These are phyloP conservation scores for Mesostigma viride DNA, from an alignment of 139 green algal species.

Conservation along the genomic window DNA sequence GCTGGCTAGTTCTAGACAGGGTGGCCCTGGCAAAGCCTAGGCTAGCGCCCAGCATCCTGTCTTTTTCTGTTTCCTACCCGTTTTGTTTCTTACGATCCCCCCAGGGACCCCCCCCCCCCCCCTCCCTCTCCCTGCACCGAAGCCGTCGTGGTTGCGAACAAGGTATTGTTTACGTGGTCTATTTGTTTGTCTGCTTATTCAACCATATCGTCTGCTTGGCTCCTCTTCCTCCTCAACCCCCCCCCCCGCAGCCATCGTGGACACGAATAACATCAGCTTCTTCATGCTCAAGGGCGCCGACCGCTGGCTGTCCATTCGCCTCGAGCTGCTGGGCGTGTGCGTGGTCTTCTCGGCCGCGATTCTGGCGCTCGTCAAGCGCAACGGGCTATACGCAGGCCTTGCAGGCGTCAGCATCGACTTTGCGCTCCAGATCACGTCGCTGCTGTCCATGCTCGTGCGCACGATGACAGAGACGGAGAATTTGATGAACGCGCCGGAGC, in stretches of 20 bases:
- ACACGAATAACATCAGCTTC: conserved; percentile 26
- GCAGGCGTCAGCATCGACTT: conserved; percentile 69
- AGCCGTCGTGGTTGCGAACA: too few relatives aligned
- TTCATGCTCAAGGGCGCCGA: conserved; percentile 38
- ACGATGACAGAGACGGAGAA: conserved; percentile 69
- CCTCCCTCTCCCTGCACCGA: too few relatives aligned
- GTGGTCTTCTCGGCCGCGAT: conserved; percentile 46
- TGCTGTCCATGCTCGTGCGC: conserved; percentile 72
- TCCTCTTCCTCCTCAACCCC: too few relatives aligned
- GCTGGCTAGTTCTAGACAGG: too few relatives aligned
- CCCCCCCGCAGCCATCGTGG: conserved; percentile 26
- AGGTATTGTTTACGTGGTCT: too few relatives aligned
- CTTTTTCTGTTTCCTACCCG: too few relatives aligned
- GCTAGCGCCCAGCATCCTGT: too few relatives aligned
- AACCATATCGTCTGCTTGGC: too few relatives aligned
- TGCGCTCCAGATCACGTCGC: conserved; percentile 62
- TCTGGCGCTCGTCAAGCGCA: conserved; percentile 41
- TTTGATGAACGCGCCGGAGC: conserved; percentile 33
- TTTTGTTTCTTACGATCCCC: too few relatives aligned
- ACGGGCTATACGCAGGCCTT: conserved; percentile 45
- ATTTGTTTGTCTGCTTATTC: too few relatives aligned
- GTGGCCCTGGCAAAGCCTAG: too few relatives aligned
- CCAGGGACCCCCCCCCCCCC: too few relatives aligned
- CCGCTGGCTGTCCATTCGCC: conserved; percentile 58
- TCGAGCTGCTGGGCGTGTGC: conserved; percentile 35